Evolutionary conservation across 495 filamentous ascomycete genomes (phyloP), one percentile per base, ranked within the genome.

Genomic region (Rostrohypoxylon terebratum): DNA sequence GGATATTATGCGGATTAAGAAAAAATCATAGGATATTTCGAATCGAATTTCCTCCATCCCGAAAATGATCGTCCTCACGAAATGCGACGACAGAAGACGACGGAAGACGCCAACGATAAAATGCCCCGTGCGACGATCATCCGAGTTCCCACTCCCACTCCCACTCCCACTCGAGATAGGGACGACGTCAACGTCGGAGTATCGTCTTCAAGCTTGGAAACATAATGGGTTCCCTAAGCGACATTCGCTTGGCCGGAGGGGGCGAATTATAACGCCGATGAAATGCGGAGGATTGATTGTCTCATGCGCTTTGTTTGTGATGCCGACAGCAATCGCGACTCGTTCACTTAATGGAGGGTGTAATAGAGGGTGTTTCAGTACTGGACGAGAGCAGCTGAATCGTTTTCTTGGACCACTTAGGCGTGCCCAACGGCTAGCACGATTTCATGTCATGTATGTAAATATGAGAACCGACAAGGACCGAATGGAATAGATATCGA

Each of bases 381-480:
- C 28, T 3, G 3, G 28, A 28, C 44, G 28, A 38, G 16, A 40
- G 54, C 16, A 14, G 55, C 36, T 13, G 21, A 51, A 20, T 4
- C 23, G 23, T 14, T 42, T 42, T 57, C 25, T 18, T 9, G 31
- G 51, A 34, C 38, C 13, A 20, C 16, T 63, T 21, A 18, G 51
- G 3, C 28, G 16, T 53, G 34, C 44, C 0, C 55, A 31, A 48
- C n/a, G 50, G 21, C 50, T 40, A 21, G 36, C n/a, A 58, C 34
- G 66, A 63, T 45, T 63, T 40, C 58, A 14, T 64, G 20, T 40
- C 58, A 14, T 64, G 20, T 54, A 44, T 36, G 40, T 36, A 55
- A 48, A 23, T 18, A 48, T 50, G 8, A 55, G 38, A 57, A 42
- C 16, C 23, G n/a, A 48, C 40, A 3, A 55, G 38, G 50, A 42